Evolutionary conservation across 2,329 filamentous ascomycete genomes (phyloP), one percentile per base, ranked within the genome.

Genomic region (Sclerotinia borealis): DNA sequence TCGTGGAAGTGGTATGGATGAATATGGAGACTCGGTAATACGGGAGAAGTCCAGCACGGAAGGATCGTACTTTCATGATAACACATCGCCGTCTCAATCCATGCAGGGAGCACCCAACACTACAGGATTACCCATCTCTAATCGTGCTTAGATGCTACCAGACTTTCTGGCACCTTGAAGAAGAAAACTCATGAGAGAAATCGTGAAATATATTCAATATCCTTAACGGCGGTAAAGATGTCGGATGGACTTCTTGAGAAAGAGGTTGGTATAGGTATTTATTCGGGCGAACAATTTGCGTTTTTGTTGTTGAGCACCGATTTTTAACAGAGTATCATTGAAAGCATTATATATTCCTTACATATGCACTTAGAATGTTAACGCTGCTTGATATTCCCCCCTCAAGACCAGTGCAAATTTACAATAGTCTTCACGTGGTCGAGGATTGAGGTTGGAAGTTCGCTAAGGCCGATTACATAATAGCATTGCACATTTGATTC

Each of bases 401-500:
- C 34, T 10, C 19, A 45, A 56, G 29, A 45, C 15, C 39, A 22
- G 25, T 45, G 13, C n/a, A n/a, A 45, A 34, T 45, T 45, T 56
- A 25, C 39, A 10, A 43, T 22, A 10, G 22, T 34, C n/a, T 31
- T 56, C 54, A 56, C 27, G 29, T 34, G 19, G 29, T 22, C n/a
- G 19, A n/a, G 54, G n/a, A 25, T 10, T 37, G 49, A 36, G 11
- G n/a, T n/a, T 17, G 25, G 27, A 34, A 31, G 19, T 25, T 56
- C 11, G 27, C 39, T 31, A 56, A n/a, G 39, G 39, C 19, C n/a
- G 54, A 56, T 56, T 56, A 56, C 54, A 56, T 56, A 56, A 56
- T 58, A 31, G 2, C 39, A 58, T n/a, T 36, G 29, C 13, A 58
- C 45, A n/a, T 22, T 10, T 36, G 17, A 5, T 22, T n/a, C 41